Conservation (phyloP, 257 asterid species). For the Ballota nigra region DNA sequence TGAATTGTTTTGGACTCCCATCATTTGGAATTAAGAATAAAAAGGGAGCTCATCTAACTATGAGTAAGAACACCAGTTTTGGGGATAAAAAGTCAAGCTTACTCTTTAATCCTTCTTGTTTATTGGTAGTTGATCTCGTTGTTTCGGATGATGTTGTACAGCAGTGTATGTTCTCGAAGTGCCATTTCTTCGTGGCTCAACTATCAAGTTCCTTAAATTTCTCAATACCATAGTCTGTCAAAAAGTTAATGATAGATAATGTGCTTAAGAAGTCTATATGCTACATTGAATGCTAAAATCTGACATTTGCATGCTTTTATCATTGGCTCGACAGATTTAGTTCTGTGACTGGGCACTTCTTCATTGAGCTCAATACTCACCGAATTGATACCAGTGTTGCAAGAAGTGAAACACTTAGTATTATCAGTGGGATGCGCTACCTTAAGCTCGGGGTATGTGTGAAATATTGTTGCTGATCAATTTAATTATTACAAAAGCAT, state of each 20-base stretch:
- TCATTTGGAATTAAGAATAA: no score
- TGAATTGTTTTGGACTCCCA: no score
- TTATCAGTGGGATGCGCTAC: slow-evolving; percentile 96
- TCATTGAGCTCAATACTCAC: slow-evolving; percentile 94
- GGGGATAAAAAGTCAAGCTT: no score
- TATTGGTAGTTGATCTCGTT: no score
- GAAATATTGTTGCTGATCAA: slow-evolving; percentile 23
- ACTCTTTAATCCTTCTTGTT: no score
- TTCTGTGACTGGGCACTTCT: slow-evolving; percentile 97
- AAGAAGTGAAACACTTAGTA: slow-evolving; percentile 96
- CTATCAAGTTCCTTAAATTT: slow-evolving; percentile 11
- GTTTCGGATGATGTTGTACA: no score
- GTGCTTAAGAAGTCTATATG: slow-evolving; percentile 19
- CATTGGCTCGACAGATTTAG: slow-evolving; percentile 71
- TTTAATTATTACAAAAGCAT: slow-evolving; percentile 27
- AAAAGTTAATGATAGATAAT: slow-evolving; percentile 13
- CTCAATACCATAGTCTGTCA: slow-evolving; percentile 6
- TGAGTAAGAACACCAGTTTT: no score
- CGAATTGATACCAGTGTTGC: slow-evolving; percentile 90
- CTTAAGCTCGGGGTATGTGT: slow-evolving; percentile 94
- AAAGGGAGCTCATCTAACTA: no score
- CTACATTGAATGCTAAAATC: not conserved
- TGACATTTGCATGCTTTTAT: slow-evolving; percentile 23
- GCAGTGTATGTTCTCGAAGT: no score
- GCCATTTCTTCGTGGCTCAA: slow-evolving; percentile 5